A percentile compares a stretch with the other conserved stretches of the same genome.
Conservation (phyloP, 768 basidiomycete genomes). For the Lentinula detonsa region DNA sequence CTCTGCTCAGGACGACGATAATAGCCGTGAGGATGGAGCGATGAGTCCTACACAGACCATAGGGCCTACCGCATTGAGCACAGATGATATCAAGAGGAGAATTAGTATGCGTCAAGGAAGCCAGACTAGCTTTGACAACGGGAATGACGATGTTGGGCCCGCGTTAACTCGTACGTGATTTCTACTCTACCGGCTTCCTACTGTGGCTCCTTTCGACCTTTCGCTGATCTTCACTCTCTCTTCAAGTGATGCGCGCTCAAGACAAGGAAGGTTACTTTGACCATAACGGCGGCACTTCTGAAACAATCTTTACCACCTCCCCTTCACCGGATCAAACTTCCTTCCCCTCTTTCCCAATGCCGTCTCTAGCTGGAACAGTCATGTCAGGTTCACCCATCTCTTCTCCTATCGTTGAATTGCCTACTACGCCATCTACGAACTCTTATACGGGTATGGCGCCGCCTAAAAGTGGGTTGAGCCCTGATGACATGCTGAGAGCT, state of each 20-base stretch:
- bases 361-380: not conserved
- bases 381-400: slow-evolving; percentile 13
- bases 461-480: slow-evolving; percentile 18
- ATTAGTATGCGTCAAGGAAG: slow-evolving; percentile 6
- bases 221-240: not conserved
- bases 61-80: slow-evolving; percentile 13
- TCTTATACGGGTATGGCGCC: slow-evolving; percentile 1
- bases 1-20: not conserved
- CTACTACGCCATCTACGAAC: not conserved
- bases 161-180: slow-evolving; percentile 55
- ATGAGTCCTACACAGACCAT: slow-evolving; percentile 15
- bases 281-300: not conserved
- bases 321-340: slow-evolving; percentile 28
- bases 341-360: slow-evolving; percentile 3
- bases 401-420: slow-evolving; percentile 9
- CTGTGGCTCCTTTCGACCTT: not conserved
- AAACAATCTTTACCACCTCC: slow-evolving; percentile 31
- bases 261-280: slow-evolving; percentile 11
- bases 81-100: slow-evolving; percentile 14
- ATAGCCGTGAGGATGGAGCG: not conserved
- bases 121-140: slow-evolving; percentile 12
- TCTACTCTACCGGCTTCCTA: not conserved
- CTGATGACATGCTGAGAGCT: slow-evolving; percentile 70
- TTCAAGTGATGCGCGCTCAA: slow-evolving; percentile 72
- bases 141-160: slow-evolving; percentile 56